phyloP scores from a whole-genome alignment of 306 rosid genomes.

The Psophocarpus tetragonolobus region DNA sequence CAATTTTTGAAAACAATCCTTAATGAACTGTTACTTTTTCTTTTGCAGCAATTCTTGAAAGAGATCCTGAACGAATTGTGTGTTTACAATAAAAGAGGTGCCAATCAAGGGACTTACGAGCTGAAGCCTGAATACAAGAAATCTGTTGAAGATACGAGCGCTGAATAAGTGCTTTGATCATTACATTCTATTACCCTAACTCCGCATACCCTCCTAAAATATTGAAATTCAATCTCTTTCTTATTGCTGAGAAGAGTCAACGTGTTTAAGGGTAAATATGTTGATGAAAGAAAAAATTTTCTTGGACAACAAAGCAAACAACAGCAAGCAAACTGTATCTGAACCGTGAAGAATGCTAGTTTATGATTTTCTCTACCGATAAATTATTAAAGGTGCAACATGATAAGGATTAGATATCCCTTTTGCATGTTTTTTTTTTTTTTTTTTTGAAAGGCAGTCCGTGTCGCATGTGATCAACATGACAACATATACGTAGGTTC shows the following conservation, averaged over 20 bases:
- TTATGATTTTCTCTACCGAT: not conserved
- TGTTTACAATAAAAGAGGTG: slow-evolving; percentile 95
- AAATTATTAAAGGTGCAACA: not conserved
- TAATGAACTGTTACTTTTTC: slow-evolving; percentile 54
- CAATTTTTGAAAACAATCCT: slow-evolving; percentile 92
- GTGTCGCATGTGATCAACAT: no score
- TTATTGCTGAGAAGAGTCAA: slow-evolving; percentile 20
- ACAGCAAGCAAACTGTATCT: slow-evolving; percentile 16
- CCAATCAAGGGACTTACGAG: slow-evolving; percentile 98
- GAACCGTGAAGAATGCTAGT: not conserved
- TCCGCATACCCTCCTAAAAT: not conserved
- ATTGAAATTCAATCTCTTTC: not conserved
- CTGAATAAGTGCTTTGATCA: slow-evolving; percentile 49
- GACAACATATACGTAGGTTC: not conserved
- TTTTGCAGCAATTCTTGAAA: slow-evolving; percentile 95
- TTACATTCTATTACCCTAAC: not conserved
- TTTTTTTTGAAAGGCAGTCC: no score
- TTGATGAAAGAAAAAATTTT: slow-evolving; percentile 8
- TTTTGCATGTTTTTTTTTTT: no score
- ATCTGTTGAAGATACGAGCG: slow-evolving; percentile 73
- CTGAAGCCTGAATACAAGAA: slow-evolving; percentile 98
- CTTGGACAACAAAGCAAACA: slow-evolving; percentile 11
- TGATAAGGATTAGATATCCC: not conserved
- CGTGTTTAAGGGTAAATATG: slow-evolving; percentile 4
- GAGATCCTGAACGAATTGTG: slow-evolving; percentile 95